Percentiles rank a stretch among this genome's conserved stretches.
Evolutionary conservation across 2,329 filamentous ascomycete genomes (phyloP).

Genomic region (Sporothrix globosa): DNA sequence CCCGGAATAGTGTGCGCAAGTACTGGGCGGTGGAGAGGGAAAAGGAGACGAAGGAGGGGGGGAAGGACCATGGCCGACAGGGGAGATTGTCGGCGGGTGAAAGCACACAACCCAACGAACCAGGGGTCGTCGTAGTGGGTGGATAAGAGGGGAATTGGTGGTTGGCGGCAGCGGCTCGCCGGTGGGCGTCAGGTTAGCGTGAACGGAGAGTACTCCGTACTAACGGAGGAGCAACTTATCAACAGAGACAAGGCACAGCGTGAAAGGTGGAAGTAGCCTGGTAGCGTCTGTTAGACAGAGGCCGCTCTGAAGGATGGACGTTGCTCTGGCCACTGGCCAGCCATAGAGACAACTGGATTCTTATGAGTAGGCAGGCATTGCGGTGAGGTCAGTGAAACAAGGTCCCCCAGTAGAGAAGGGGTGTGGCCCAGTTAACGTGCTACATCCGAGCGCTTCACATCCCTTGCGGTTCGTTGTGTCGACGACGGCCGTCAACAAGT

Average conservation of each 20-base stretch:
- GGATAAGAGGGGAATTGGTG: constrained; percentile 8
- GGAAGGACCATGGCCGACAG: constrained; percentile 15
- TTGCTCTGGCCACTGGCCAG: background rate
- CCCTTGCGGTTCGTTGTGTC: background rate
- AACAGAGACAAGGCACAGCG: background rate
- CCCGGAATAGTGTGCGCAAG: constrained; percentile 5
- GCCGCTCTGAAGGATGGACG: background rate
- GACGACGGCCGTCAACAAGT: background rate
- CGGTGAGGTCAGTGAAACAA: constrained; percentile 30
- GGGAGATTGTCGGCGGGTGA: constrained; percentile 28
- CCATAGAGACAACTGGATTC: background rate
- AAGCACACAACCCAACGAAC: constrained; percentile 24
- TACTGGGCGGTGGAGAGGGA: constrained; percentile 2
- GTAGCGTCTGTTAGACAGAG: no score
- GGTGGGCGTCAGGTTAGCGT: constrained; percentile 17
- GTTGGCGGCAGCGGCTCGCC: constrained; percentile 13
- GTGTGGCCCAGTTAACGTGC: constrained; percentile 25
- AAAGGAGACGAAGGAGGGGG: constrained; percentile 15
- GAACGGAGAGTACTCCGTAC: background rate
- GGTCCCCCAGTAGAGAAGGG: constrained; percentile 20
- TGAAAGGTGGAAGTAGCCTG: no score
- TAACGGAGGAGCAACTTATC: background rate
- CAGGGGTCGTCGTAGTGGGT: constrained; percentile 4
- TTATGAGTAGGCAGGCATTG: constrained; percentile 13
- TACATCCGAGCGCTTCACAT: constrained; percentile 12